Conservation (phyloP, 2,329 filamentous ascomycete species). For the Aspergillus quadricinctus region DNA sequence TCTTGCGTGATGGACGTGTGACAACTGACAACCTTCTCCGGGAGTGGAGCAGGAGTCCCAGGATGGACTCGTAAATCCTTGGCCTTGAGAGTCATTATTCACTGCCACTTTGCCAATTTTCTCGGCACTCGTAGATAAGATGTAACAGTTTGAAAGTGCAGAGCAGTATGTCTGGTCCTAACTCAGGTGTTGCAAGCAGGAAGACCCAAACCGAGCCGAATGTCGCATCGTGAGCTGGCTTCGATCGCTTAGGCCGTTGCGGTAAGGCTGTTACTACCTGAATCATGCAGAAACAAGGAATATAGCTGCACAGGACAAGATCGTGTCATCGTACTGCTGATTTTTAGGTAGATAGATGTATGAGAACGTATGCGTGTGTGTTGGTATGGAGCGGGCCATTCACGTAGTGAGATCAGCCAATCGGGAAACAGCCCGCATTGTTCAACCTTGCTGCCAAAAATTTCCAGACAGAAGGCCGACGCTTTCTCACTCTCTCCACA, state of each 20-base stretch:
- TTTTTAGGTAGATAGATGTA: too few species aligned
- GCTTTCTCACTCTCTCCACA: not conserved
- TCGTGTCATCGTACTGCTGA: not conserved
- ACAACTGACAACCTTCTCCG: not conserved
- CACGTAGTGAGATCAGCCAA: not conserved
- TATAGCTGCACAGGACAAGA: not conserved
- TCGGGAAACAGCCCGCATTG: conserved; percentile 4
- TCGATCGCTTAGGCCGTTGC: too few species aligned
- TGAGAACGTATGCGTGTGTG: not conserved
- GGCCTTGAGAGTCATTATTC: not conserved
- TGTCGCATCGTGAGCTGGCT: too few species aligned
- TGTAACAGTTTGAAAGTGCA: not conserved
- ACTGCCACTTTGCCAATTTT: not conserved
- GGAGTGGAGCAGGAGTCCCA: not conserved
- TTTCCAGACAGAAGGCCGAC: not conserved
- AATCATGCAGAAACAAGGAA: not conserved
- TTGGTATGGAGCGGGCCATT: not conserved
- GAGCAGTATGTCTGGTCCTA: too few species aligned
- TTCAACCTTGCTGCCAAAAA: not conserved
- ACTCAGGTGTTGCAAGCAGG: not conserved
- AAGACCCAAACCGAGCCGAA: not conserved
- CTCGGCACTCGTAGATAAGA: not conserved
- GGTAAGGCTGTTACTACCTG: not conserved
- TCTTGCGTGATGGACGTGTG: not conserved
- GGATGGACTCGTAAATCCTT: not conserved